Evolutionary conservation across 371 early-diverging fungal genomes (phyloP), one percentile per base, ranked within the genome.

Genomic region (Mucor mucedo): DNA sequence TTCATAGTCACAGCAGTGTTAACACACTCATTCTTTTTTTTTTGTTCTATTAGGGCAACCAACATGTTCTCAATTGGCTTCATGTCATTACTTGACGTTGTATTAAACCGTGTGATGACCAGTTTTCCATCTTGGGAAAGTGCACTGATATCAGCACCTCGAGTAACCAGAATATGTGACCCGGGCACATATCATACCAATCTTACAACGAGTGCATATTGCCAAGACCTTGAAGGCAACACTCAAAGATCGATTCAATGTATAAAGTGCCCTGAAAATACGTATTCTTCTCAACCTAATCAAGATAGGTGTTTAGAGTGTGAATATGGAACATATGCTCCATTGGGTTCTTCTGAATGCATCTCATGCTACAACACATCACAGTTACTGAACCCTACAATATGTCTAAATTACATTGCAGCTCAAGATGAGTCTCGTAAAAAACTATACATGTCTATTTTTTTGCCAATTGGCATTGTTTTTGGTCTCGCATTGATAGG

Each of bases 281-380:
- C 60, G 7, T 62, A 49, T 47, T 58, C 70, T 21, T 63, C 66
- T n/a, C 11, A 62, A n/a, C 63, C 60, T 41, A 57, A 78, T 28
- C 76, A 74, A 54, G 63, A 63, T 7, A 30, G 60, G 27, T 84
- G 84, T 42, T 33, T 47, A 2, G 44, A 68, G 14, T 84, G 84
- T 48, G 28, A 56, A 0, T 38, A 33, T 9, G 80, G 76, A 1
- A 63, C 53, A 11, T 68, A 63, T 48, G 42, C 76, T 4, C 35
- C 40, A 10, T 16, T 58, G 2, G 71, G 71, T 14, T 65, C 71
- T 21, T 55, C 63, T 21, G 14, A 33, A 5, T 76, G 80, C 42
- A 32, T 38, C 5, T 66, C 54, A 11, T 80, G 77, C 52, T 67
- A 72, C 30, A 47, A 53, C 13, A 58, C 9, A 5, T 30, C 2